These are phyloP conservation scores for Calycina herbarum DNA, from an alignment of 2,329 filamentous ascomycete genomes.

Conservation along the genomic window DNA sequence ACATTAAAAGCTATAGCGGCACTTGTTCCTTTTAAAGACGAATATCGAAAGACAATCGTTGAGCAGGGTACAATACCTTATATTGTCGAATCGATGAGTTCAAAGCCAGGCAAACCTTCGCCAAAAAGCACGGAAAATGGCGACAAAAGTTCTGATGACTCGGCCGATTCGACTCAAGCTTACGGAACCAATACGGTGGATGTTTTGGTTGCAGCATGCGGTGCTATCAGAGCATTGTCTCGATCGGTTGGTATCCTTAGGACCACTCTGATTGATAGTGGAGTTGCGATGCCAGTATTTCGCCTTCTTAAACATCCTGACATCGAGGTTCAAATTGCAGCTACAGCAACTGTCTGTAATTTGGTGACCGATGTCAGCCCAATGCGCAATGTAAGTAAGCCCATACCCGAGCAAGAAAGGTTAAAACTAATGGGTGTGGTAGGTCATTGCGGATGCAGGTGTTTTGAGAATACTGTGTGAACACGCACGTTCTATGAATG, in stretches of 20 bases:
- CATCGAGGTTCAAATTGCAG: slow-evolving; percentile 79
- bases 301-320: slow-evolving; percentile 72
- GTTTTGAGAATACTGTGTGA: slow-evolving; percentile 77
- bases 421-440: slow-evolving; percentile 3
- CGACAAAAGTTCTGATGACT: slow-evolving; percentile 35
- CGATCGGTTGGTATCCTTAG: slow-evolving; percentile 81
- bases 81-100: slow-evolving; percentile 79
- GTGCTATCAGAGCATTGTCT: slow-evolving; percentile 76
- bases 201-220: slow-evolving; percentile 83
- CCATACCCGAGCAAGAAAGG: background rate
- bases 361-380: slow-evolving; percentile 86
- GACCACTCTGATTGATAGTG: slow-evolving; percentile 84
- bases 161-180: slow-evolving; percentile 36
- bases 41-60: slow-evolving; percentile 79
- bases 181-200: slow-evolving; percentile 73
- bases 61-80: slow-evolving; percentile 78
- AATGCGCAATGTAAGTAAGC: slow-evolving; percentile 72
- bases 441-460: slow-evolving; percentile 73
- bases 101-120: slow-evolving; percentile 54
- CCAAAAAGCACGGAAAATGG: slow-evolving; percentile 41
- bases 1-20: slow-evolving; percentile 79
- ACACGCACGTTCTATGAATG: slow-evolving; percentile 78
- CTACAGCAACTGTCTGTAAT: slow-evolving; percentile 82
- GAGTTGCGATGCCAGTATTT: slow-evolving; percentile 75
- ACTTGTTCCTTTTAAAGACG: slow-evolving; percentile 77